phyloP scores from a whole-genome alignment of 2,329 filamentous ascomycete genomes.

The Epichloe typhina region DNA sequence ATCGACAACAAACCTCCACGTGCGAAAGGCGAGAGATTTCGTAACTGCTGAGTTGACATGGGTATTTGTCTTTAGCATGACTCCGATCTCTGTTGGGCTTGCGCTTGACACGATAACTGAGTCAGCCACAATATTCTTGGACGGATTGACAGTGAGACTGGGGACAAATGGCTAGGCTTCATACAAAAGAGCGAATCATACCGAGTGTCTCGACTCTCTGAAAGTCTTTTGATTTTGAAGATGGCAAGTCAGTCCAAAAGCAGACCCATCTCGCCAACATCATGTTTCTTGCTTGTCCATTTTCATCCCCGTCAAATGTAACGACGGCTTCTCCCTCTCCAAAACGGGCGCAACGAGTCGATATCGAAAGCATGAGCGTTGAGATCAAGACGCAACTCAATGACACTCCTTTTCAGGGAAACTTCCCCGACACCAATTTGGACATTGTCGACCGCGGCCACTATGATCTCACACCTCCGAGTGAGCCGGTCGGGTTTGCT shows the following conservation, averaged over 20 bases:
- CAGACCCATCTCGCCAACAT: too few species aligned
- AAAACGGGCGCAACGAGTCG: neutral
- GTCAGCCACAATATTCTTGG: too few species aligned
- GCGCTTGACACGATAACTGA: too few species aligned
- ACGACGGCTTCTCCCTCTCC: neutral
- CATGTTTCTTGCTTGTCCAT: neutral
- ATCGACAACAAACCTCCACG: too few species aligned
- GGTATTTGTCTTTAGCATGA: too few species aligned
- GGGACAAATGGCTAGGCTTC: neutral
- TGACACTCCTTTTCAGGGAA: neutral
- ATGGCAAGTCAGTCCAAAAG: neutral
- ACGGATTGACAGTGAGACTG: neutral
- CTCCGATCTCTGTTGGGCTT: too few species aligned
- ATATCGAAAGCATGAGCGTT: neutral
- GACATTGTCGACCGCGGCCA: conserved; percentile 12
- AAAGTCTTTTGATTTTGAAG: too few species aligned
- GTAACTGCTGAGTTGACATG: too few species aligned
- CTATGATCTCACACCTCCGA: conserved; percentile 22
- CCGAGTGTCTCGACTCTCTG: neutral
- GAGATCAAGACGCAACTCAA: neutral
- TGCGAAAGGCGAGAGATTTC: too few species aligned
- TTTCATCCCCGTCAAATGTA: neutral
- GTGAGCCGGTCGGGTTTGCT: conserved; percentile 16
- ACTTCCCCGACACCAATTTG: neutral
- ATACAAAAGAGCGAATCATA: neutral